phyloP scores from a whole-genome alignment of 768 basidiomycete genomes.

The Termitomyces bulborhizus region DNA sequence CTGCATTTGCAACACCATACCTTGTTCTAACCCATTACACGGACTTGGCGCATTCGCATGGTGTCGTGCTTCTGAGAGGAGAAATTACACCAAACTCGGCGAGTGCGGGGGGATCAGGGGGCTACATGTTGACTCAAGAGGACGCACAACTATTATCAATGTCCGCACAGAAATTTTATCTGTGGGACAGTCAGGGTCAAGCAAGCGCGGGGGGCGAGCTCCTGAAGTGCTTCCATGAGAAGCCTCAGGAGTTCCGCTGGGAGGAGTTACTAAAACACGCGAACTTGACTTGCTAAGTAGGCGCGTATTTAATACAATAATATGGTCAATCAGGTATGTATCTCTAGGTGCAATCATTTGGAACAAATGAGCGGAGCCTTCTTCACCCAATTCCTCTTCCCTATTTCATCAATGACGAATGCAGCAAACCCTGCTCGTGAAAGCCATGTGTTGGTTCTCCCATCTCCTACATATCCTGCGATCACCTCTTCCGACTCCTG shows the following conservation, averaged over 20 bases:
- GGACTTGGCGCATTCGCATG: constrained; percentile 76
- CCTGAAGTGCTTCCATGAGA: constrained; percentile 70
- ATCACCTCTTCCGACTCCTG: constrained; percentile 36
- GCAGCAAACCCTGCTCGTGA: constrained; percentile 53
- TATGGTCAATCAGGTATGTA: not conserved
- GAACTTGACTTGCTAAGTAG: constrained; percentile 19
- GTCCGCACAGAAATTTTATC: constrained; percentile 81
- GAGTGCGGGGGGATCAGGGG: constrained; percentile 27
- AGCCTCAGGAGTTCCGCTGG: constrained; percentile 77
- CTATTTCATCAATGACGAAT: constrained; percentile 54
- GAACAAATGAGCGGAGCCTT: constrained; percentile 38
- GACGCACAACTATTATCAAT: constrained; percentile 83
- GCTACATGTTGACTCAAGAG: constrained; percentile 63
- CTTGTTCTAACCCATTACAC: constrained; percentile 90
- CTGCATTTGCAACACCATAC: constrained; percentile 85
- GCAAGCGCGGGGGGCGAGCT: constrained; percentile 40
- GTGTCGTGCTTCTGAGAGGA: constrained; percentile 80
- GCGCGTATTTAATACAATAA: not conserved
- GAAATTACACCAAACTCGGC: constrained; percentile 75
- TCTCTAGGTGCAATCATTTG: not conserved
- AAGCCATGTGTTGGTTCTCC: constrained; percentile 40
- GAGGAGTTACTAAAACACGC: constrained; percentile 62
- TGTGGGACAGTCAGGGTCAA: constrained; percentile 42
- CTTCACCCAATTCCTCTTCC: constrained; percentile 53
- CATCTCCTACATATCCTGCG: constrained; percentile 67